Base-by-base conservation (phyloP, 352 stramenopile species). In the Globisporangium megalacanthum region DNA sequence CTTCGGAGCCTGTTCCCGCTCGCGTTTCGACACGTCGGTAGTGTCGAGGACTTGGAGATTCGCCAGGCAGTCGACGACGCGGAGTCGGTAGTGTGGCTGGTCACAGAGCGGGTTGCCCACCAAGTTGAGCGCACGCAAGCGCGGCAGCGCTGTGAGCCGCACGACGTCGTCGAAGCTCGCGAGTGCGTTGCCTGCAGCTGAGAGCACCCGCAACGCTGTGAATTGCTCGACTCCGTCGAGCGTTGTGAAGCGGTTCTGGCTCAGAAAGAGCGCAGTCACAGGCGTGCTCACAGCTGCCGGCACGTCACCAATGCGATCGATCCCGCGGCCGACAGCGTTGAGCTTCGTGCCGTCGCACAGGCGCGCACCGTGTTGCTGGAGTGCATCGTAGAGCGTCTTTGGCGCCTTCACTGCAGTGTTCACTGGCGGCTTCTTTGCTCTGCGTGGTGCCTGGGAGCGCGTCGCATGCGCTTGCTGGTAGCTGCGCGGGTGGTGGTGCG, bases 261-360 rank as follows among this genome's bases (percentile, higher is more conserved):
- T 94, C 59, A 94, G 61, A 57, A 92, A 94, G 44, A 91, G 54
- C 39, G 79, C 72, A 11, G 70, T 81, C 31, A 89, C 70, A 29
- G 71, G 68, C 14, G 64, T 59, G 8, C 67, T 69, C 4, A 89
- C 58, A 0, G 66, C 71, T 9, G 76, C 65, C 3, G 77, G 80
- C 29, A 89, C 62, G 15, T 54, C 63, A 0, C 82, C 82, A 31
- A 92, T 72, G 36, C 52, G 35, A 35, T 73, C 63, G 15, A 92
- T 64, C 1, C 68, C 65, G 53, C 89, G 90, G 3, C 69, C 69
- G 0, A 92, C 80, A 0, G 75, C 74, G 29, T 94, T 92, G 15
- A 94, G 70, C 56, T 88, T 85, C 51, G 79, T 62, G 4, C 84
- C 82, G 52, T 94, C 82, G 41, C 77, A 86, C 44, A 92, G 55